Base-by-base conservation (phyloP, 495 filamentous ascomycete species). In the Antarctomyces pellizariae region DNA sequence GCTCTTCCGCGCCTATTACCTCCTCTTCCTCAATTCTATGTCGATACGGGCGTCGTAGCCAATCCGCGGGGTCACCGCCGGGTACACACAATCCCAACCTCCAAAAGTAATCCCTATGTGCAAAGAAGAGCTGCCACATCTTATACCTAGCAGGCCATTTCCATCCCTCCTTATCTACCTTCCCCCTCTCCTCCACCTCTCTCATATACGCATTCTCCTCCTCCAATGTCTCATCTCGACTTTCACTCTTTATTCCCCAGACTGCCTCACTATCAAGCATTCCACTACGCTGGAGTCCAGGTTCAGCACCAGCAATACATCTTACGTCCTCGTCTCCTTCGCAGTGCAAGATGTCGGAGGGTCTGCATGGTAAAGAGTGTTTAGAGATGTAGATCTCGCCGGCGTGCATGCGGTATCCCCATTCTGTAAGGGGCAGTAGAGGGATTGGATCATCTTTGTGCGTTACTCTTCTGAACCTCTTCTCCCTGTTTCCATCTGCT, bases 51-150 rank as follows among this genome's bases (percentile, higher is more conserved):
- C n/a, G n/a, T n/a, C n/a, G n/a, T n/a, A n/a, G n/a, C 64, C 71
- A 72, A 33, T 73, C 67, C 24, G 51, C 46, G 3, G 71, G 71
- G 48, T 82, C 78, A 1, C 75, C 77, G 3, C 74, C 75, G 2
- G 84, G 84, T 3, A 93, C 54, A 52, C 86, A 97, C 22, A 95
- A 49, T 0, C 86, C 86, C 32, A 97, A 41, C 17, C 86, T 52
- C 74, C 80, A 86, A 45, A 97, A 97, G 43, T 97, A 97, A 49
- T 97, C 86, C 28, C 86, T 57, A 53, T 97, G 86, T 9, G 83
- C 73, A 52, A 80, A 82, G 45, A 93, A 75, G n/a, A 90, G 51
- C 52, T 90, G 67, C 77, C 89, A 86, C 6, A 83, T 57, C 43
- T 71, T 71, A 36, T 69, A 71, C 24, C 66, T 50, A 6, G 59